A percentile compares a stretch with the other conserved stretches of the same genome.
phyloP scores from a whole-genome alignment of 2,329 filamentous ascomycete species.

The Monilinia aucupariae region DNA sequence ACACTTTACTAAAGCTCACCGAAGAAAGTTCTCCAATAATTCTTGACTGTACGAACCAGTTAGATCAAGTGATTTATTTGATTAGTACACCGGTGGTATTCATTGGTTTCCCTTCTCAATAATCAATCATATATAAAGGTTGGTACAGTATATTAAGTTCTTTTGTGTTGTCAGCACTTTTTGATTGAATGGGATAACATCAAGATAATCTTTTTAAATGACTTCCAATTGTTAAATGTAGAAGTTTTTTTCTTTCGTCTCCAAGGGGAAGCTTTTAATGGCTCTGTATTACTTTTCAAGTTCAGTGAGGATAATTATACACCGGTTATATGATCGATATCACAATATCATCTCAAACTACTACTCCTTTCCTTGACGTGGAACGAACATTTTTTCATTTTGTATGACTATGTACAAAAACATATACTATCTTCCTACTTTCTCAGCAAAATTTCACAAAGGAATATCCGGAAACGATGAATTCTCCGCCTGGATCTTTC shows the following conservation, averaged over 20 bases:
- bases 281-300: neutral
- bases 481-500: neutral
- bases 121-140: no score
- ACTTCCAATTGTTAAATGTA: neutral
- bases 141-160: neutral
- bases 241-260: neutral
- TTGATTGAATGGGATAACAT: neutral
- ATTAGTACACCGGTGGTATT: no score
- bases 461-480: neutral
- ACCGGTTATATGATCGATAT: neutral
- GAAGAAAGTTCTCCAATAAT: neutral
- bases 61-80: neutral
- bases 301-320: neutral
- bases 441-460: neutral
- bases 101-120: neutral
- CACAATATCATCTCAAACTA: neutral
- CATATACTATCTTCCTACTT: neutral
- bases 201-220: neutral
- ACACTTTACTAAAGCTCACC: neutral
- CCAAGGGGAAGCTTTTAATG: no score
- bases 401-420: neutral
- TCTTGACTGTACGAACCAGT: neutral
- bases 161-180: neutral
- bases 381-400: neutral
- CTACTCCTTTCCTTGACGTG: no score